Evolutionary conservation across 2,329 filamentous ascomycete genomes (phyloP).

Genomic region (Pseudogymnoascus destructans): DNA sequence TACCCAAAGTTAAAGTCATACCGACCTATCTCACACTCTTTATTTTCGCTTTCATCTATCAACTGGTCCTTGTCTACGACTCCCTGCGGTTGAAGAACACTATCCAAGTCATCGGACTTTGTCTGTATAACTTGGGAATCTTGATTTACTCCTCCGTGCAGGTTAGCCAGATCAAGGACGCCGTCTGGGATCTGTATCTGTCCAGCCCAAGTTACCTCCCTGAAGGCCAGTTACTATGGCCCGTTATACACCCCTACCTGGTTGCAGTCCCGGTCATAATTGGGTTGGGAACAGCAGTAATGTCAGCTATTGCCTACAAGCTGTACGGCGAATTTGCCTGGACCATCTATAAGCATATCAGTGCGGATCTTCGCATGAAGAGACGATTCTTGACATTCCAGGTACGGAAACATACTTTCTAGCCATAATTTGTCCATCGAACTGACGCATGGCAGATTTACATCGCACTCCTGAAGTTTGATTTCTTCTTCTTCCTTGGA

Average conservation of each 20-base stretch:
- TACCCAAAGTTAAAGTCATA: slow-evolving; percentile 36
- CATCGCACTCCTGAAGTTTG: slow-evolving; percentile 93
- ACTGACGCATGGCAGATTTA: slow-evolving; percentile 58
- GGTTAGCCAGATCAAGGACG: slow-evolving; percentile 74
- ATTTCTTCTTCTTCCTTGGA: slow-evolving; percentile 99
- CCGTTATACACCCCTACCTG: slow-evolving; percentile 57
- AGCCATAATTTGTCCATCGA: not conserved
- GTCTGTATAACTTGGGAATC: slow-evolving; percentile 81
- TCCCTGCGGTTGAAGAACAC: slow-evolving; percentile 91
- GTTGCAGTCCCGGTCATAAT: slow-evolving; percentile 79
- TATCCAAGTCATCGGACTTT: slow-evolving; percentile 93
- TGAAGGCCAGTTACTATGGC: slow-evolving; percentile 44
- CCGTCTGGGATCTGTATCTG: slow-evolving; percentile 42
- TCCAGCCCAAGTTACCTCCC: slow-evolving; percentile 32
- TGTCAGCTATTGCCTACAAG: slow-evolving; percentile 79
- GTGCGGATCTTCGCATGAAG: slow-evolving; percentile 93
- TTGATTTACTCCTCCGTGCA: slow-evolving; percentile 89
- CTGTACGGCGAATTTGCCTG: slow-evolving; percentile 97
- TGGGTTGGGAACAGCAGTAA: slow-evolving; percentile 56
- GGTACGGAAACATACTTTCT: slow-evolving; percentile 37
- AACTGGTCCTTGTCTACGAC: slow-evolving; percentile 82
- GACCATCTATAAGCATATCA: slow-evolving; percentile 99
- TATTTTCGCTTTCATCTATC: slow-evolving; percentile 93
- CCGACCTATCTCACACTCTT: slow-evolving; percentile 93
- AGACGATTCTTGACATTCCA: slow-evolving; percentile 92